Conservation (phyloP, 768 basidiomycete genomes). For the Stropharia rugosoannulata region DNA sequence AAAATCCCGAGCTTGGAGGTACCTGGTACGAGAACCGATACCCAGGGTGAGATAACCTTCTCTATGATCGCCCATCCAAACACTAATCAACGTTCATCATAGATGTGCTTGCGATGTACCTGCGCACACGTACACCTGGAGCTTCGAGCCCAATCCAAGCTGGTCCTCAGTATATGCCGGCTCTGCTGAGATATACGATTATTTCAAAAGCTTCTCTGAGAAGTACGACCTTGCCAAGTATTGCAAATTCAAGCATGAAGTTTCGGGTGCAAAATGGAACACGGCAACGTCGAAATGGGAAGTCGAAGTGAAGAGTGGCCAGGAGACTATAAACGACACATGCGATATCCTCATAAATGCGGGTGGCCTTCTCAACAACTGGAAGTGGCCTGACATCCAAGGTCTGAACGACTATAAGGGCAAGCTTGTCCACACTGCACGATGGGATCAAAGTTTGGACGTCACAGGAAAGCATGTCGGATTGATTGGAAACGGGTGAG, state of each 20-base stretch:
- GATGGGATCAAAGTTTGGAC: constrained; percentile 27
- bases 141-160: constrained; percentile 27
- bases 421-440: constrained; percentile 33
- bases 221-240: constrained; percentile 31
- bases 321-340: constrained; percentile 18
- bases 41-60: constrained; percentile 24
- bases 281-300: constrained; percentile 25
- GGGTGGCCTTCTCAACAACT: constrained; percentile 32
- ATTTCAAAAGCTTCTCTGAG: constrained; percentile 25
- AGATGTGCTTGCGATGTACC: constrained; percentile 26
- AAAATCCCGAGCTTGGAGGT: constrained; percentile 29
- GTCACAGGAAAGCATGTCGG: constrained; percentile 35
- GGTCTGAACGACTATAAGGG: constrained; percentile 34
- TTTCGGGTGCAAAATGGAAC: constrained; percentile 30
- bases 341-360: constrained; percentile 34
- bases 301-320: constrained; percentile 22
- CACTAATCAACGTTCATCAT: background rate
- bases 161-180: constrained; percentile 29
- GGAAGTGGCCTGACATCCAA: constrained; percentile 37
- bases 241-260: constrained; percentile 25
- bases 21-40: constrained; percentile 37
- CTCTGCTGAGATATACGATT: constrained; percentile 24
- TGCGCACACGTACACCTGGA: constrained; percentile 30
- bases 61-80: background rate
- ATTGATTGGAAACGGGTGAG: constrained; percentile 38